phyloP scores from a whole-genome alignment of 257 asterid species.

The Solanum acaule region DNA sequence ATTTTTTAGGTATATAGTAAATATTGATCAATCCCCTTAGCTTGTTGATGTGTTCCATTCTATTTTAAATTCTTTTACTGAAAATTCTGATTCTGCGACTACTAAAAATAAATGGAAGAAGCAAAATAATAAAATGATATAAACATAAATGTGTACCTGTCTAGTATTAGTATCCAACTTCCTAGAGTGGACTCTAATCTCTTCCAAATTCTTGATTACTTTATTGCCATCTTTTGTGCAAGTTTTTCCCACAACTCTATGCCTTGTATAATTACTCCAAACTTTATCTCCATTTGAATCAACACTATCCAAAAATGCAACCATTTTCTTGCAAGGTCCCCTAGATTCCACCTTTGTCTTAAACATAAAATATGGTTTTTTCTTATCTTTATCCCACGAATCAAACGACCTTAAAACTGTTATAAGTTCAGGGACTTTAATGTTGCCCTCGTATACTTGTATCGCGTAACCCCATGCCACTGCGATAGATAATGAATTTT shows the following conservation, averaged over 20 bases:
- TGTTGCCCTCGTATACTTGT: constrained; percentile 54
- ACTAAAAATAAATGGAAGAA: not conserved
- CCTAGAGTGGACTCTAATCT: constrained; percentile 27
- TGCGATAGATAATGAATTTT: constrained; percentile 46
- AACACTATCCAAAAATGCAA: constrained; percentile 32
- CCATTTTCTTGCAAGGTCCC: constrained; percentile 55
- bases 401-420: constrained; percentile 24
- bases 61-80: not conserved
- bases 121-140: not conserved
- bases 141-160: constrained; percentile 22
- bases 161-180: constrained; percentile 19
- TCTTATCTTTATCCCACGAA: constrained; percentile 59
- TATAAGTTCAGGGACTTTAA: constrained; percentile 38
- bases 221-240: constrained; percentile 27
- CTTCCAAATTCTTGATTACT: constrained; percentile 25
- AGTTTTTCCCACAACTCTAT: not conserved
- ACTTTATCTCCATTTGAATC: constrained; percentile 16
- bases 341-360: constrained; percentile 41
- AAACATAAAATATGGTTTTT: constrained; percentile 46
- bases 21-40: not conserved
- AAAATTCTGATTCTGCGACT: not conserved
- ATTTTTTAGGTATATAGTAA: not conserved
- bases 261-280: constrained; percentile 36
- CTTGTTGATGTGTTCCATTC: not conserved
- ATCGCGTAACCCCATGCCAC: constrained; percentile 75